These are phyloP conservation scores for Geotrichum carabidarum DNA, from an alignment of 1,139 yeast genomes.

Conservation along the genomic window DNA sequence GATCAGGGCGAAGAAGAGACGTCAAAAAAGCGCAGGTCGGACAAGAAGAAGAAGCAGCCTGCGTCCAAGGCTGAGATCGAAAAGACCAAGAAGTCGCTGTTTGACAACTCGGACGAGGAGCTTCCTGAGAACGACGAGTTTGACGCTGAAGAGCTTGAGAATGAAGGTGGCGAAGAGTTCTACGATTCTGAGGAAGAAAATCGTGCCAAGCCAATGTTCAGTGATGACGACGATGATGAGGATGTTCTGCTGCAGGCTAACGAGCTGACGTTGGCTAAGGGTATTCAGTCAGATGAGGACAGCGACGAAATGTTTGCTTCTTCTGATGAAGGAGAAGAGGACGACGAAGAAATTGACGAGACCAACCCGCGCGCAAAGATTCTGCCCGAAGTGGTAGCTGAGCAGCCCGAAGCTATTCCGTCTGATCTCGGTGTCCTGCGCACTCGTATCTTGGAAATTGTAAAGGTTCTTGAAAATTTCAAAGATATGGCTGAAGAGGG, in stretches of 20 bases:
- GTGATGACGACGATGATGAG: slow-evolving; percentile 78
- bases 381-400: slow-evolving; percentile 52
- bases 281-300: slow-evolving; percentile 38
- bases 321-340: slow-evolving; percentile 28
- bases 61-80: slow-evolving; percentile 60
- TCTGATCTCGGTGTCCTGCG: slow-evolving; percentile 74
- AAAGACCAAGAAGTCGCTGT: slow-evolving; percentile 69
- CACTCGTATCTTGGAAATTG: slow-evolving; percentile 92
- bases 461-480: slow-evolving; percentile 92
- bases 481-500: slow-evolving; percentile 75
- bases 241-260: slow-evolving; percentile 80
- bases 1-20: slow-evolving; percentile 33
- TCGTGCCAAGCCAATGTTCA: slow-evolving; percentile 69
- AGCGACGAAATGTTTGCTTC: slow-evolving; percentile 24
- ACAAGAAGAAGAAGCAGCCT: slow-evolving; percentile 36
- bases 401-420: slow-evolving; percentile 55
- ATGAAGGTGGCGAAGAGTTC: slow-evolving; percentile 47
- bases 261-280: slow-evolving; percentile 76
- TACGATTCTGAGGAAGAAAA: slow-evolving; percentile 52
- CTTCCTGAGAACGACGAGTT: slow-evolving; percentile 20
- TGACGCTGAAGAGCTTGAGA: slow-evolving; percentile 43
- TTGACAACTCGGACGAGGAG: slow-evolving; percentile 62
- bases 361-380: slow-evolving; percentile 33
- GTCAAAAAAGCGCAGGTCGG: slow-evolving; percentile 22
- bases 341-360: slow-evolving; percentile 28